A percentile compares a stretch with the other conserved stretches of the same genome.
phyloP scores from a whole-genome alignment of 179 eudicot species.

The Beta corolliflora region DNA sequence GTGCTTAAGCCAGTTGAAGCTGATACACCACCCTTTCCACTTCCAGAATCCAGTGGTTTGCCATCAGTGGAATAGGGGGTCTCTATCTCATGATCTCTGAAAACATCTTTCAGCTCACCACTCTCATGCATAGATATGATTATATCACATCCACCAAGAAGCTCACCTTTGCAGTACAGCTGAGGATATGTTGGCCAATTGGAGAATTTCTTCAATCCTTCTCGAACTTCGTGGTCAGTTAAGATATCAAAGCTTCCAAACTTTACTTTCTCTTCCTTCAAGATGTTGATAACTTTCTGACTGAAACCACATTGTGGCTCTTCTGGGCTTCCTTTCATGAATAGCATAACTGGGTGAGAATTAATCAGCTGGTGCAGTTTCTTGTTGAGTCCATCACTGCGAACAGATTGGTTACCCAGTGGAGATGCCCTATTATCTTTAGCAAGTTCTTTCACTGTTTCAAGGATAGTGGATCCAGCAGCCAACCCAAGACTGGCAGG shows the following conservation, averaged over 20 bases:
- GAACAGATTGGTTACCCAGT: slow-evolving; percentile 30
- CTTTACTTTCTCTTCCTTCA: slow-evolving; percentile 68
- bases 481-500: slow-evolving; percentile 97
- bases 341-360: slow-evolving; percentile 81
- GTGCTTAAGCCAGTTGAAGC: slow-evolving; percentile 70
- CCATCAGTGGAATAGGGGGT: slow-evolving; percentile 30
- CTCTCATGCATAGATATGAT: slow-evolving; percentile 78
- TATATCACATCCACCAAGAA: slow-evolving; percentile 88
- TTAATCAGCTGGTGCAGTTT: slow-evolving; percentile 59
- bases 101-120: slow-evolving; percentile 71
- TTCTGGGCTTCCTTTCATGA: slow-evolving; percentile 94
- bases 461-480: slow-evolving; percentile 73
- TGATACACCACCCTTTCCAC: slow-evolving; percentile 48
- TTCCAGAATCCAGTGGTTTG: slow-evolving; percentile 34
- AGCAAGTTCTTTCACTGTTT: slow-evolving; percentile 66
- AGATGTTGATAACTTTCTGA: slow-evolving; percentile 70
- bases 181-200: slow-evolving; percentile 99
- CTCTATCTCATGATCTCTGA: slow-evolving; percentile 60
- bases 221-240: slow-evolving; percentile 66
- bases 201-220: slow-evolving; percentile 87
- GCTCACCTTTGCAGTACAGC: slow-evolving; percentile 90
- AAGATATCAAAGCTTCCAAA: slow-evolving; percentile 92
- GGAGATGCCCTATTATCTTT: slow-evolving; percentile 49
- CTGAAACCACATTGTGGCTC: slow-evolving; percentile 90
- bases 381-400: slow-evolving; percentile 41